These are phyloP conservation scores for Dioscorea alata DNA, from an alignment of 106 monocot species.

Conservation along the genomic window DNA sequence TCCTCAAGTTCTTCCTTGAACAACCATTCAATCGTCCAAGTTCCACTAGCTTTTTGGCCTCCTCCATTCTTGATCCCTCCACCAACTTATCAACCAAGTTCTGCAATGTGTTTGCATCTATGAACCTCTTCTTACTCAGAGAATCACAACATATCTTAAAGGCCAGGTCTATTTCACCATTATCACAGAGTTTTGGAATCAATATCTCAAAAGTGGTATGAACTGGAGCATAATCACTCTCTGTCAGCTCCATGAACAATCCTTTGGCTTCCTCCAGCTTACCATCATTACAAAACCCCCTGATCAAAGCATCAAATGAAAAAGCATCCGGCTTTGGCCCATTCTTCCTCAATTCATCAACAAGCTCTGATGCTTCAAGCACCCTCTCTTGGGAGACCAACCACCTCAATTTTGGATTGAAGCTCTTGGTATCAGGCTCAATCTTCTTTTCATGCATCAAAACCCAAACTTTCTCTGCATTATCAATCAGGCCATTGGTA, in stretches of 20 bases:
- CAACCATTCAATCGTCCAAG: slow-evolving; percentile 23
- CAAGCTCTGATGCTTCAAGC: slow-evolving; percentile 20
- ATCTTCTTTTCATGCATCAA: slow-evolving; percentile 17
- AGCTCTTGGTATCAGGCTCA: slow-evolving; percentile 22
- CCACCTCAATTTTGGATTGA: slow-evolving; percentile 28
- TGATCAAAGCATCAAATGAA: slow-evolving; percentile 48
- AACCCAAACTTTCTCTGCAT: slow-evolving; percentile 22
- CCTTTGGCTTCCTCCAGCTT: slow-evolving; percentile 54
- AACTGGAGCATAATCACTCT: slow-evolving; percentile 35
- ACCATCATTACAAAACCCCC: slow-evolving; percentile 46
- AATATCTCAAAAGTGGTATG: slow-evolving; percentile 32
- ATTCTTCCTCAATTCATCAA: slow-evolving; percentile 6
- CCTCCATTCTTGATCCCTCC: slow-evolving; percentile 31
- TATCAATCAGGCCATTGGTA: slow-evolving; percentile 1
- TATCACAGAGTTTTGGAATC: slow-evolving; percentile 36
- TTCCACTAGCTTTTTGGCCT: slow-evolving; percentile 59
- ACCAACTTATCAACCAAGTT: slow-evolving; percentile 39
- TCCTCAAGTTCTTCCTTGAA: slow-evolving; percentile 25
- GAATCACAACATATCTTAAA: slow-evolving; percentile 46
- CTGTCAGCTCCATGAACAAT: slow-evolving; percentile 36
- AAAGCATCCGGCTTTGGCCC: slow-evolving; percentile 24
- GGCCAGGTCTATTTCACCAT: slow-evolving; percentile 53
- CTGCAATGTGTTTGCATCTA: slow-evolving; percentile 29
- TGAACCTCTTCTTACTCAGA: slow-evolving; percentile 22
- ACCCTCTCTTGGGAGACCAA: slow-evolving; percentile 13